Base-by-base conservation (phyloP, 805 yeast genomes). In the Hanseniaspora guilliermondii region DNA sequence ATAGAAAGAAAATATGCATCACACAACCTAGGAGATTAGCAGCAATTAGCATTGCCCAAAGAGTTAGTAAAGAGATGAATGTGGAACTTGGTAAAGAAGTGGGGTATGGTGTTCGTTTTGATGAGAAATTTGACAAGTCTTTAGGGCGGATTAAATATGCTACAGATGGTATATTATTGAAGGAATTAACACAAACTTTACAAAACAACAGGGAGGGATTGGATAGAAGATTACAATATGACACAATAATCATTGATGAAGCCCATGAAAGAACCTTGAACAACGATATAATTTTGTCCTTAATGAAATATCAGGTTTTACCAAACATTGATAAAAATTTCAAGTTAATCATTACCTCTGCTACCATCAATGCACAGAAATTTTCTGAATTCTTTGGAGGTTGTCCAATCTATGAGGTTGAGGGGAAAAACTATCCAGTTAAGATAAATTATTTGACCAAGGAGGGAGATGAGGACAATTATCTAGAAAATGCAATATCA, bases 1-100 rank as follows among this genome's bases (percentile, higher is more conserved):
- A 85, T 38, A 78, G 66, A 59, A 44, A 52, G 9, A 79, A 71
- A 58, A 74, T 89, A 5, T 96, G 88, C 1, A 87, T 95, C 61
- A 89, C 97, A 0, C 97, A 89, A 66, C 97, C 97, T 0, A 77
- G 97, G 62, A 74, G 97, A 62, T 97, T 91, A 8, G 97, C 97
- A 0, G 97, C 97, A 0, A 84, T 80, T 52, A 82, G 87, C 47
- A 95, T 88, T 47, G 96, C 98, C 0, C 67, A 83, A 2, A 77
- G 98, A 62, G 97, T 91, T 1, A 88, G 97, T 0, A 87, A 86
- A 46, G 98, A 91, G 67, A 81, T 87, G 75, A 83, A 83, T 7
- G 81, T 81, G 1, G 66, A 71, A n/a, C 61, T 91, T n/a, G 97
- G 98, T 0, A 73, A 78, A 16, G 82, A 83, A 60, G 97, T 93